Conservation (phyloP, 2,329 filamentous ascomycete genomes). For the Cladosporium sp. region DNA sequence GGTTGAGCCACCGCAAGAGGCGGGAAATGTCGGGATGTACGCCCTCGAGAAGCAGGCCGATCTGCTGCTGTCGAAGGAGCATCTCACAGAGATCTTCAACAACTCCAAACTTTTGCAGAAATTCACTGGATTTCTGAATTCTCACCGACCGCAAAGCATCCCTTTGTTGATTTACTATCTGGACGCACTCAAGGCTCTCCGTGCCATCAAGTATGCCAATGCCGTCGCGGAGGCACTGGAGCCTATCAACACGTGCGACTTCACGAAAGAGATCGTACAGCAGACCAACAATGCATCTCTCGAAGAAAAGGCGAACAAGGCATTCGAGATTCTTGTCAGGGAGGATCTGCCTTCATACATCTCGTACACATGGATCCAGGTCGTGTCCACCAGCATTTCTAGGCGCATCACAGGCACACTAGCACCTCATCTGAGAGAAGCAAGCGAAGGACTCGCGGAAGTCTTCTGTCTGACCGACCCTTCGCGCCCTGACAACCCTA, state of each 20-base stretch:
- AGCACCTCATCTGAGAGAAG: conserved; percentile 59
- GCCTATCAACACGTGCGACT: conserved; percentile 52
- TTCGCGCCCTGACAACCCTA: conserved; percentile 67
- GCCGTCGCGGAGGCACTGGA: conserved; percentile 60
- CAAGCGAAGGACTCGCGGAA: conserved; percentile 71
- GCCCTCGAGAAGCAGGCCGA: conserved; percentile 63
- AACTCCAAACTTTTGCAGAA: conserved; percentile 59
- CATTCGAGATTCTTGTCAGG: conserved; percentile 60
- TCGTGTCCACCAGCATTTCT: conserved; percentile 66
- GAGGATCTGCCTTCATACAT: conserved; percentile 71
- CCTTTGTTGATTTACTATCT: conserved; percentile 68
- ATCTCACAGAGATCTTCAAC: conserved; percentile 62
- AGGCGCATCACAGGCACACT: conserved; percentile 64
- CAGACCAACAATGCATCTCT: conserved; percentile 56
- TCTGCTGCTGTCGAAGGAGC: conserved; percentile 61
- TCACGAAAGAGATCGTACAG: conserved; percentile 49
- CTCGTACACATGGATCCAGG: conserved; percentile 63
- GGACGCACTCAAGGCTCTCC: conserved; percentile 65
- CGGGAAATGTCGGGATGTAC: conserved; percentile 36
- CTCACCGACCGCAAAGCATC: conserved; percentile 57
- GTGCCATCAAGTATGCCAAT: conserved; percentile 68
- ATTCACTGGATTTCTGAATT: conserved; percentile 64
- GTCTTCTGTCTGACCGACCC: conserved; percentile 76
- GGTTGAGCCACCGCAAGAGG: conserved; percentile 36
- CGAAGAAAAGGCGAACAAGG: conserved; percentile 59